Base-by-base conservation (phyloP, 805 yeast species). In the Yarrowia keelungensis region DNA sequence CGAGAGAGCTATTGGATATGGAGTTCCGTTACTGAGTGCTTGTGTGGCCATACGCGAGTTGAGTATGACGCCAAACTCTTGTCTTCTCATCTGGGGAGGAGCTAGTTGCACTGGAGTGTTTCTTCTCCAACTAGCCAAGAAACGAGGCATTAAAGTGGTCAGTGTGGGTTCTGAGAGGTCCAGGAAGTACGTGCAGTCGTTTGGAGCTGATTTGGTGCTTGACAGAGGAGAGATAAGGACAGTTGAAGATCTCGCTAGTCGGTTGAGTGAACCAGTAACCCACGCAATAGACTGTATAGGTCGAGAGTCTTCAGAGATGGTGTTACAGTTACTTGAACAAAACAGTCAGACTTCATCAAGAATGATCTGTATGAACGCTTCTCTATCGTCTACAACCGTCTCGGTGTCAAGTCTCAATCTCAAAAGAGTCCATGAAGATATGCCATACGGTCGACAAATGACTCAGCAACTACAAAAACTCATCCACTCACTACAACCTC, bases 81-180 rank as follows among this genome's bases (percentile, higher is more conserved):
- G 16, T 3, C 12, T 53, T 3, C 45, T 62, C 14, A 51, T 62
- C 10, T 62, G 67, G 67, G 67, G 67, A 26, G 67, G 67, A 26
- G 56, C 67, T 22, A 12, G 45, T 15, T 38, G 45, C n/a, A 64
- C 65, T 1, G 65, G 68, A 12, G 26, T 51, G 26, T 64, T 51
- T 53, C 41, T 38, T 9, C 11, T n/a, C 36, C 68, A 64, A 10
- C 9, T 64, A 35, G 68, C 68, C 11, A 64, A 51, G 16, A 9
- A 16, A n/a, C 26, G 8, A 35, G 64, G 64, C 3, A 15, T 62
- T 4, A 50, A 7, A 5, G 67, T 62, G 36, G 15, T 50, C 10
- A 12, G 39, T 26, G 41, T 51, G 14, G 43, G 46, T 8, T 39
- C 46, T 5, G 16, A 49, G 19, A 22, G 36, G 10, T 39, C 45